Conservation (phyloP, 1,139 yeast genomes). For the Nakaseomyces sp. region DNA sequence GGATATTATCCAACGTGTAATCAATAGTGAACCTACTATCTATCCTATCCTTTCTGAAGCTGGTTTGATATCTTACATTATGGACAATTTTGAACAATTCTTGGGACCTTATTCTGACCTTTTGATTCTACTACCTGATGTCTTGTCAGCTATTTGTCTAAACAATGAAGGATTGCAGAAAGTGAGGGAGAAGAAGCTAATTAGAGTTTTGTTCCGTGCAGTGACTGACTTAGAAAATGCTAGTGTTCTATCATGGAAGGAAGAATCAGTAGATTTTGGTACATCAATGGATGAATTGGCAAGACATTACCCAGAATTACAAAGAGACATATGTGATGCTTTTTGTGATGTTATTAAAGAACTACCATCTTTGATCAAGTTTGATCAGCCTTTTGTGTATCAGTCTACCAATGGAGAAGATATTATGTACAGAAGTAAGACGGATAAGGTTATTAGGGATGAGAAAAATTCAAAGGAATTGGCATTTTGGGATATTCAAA, state of each 20-base stretch:
- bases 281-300: conserved; percentile 70
- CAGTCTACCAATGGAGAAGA: conserved; percentile 35
- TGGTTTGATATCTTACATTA: conserved; percentile 55
- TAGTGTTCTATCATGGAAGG: conserved; percentile 40
- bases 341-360: conserved; percentile 41
- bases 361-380: conserved; percentile 38
- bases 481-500: conserved; percentile 44
- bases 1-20: conserved; percentile 60
- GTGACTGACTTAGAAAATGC: conserved; percentile 45
- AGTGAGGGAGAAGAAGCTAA: conserved; percentile 41
- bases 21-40: conserved; percentile 89
- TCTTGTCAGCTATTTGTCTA: conserved; percentile 75
- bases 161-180: conserved; percentile 63
- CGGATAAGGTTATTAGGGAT: conserved; percentile 36
- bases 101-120: conserved; percentile 53
- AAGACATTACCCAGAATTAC: conserved; percentile 70
- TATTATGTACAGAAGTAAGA: conserved; percentile 35
- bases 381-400: conserved; percentile 38
- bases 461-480: conserved; percentile 36
- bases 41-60: conserved; percentile 76
- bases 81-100: conserved; percentile 46
- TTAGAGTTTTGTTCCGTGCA: conserved; percentile 43
- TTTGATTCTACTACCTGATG: conserved; percentile 58
- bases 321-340: conserved; percentile 48
- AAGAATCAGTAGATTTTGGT: conserved; percentile 51